Conservation (phyloP, 352 stramenopile species). For the Phytophthora melonis region DNA sequence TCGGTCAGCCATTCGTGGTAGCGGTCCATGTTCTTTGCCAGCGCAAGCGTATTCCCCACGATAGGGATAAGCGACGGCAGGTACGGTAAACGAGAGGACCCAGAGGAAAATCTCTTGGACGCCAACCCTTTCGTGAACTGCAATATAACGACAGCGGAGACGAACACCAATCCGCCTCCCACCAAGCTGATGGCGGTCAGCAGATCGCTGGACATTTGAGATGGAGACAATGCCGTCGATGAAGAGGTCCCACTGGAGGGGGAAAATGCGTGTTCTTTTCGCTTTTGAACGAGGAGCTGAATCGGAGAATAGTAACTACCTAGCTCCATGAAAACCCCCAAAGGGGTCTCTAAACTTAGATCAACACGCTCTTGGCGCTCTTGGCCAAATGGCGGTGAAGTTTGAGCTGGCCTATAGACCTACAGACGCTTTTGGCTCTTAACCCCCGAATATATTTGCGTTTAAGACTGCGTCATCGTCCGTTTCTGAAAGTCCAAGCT, state of each 20-base stretch:
- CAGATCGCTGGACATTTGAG: neutral
- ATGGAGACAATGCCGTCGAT: neutral
- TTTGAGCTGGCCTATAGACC: too few species aligned
- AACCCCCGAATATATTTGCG: too few species aligned
- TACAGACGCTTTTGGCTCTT: too few species aligned
- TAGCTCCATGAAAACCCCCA: too few species aligned
- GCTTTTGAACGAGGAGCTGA: neutral
- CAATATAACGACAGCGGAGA: neutral
- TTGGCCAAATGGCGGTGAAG: too few species aligned
- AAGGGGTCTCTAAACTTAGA: too few species aligned
- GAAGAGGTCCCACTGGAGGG: too few species aligned
- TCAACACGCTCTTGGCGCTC: too few species aligned
- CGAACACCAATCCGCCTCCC: neutral
- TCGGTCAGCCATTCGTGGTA: conserved; percentile 7
- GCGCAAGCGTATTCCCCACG: conserved; percentile 46
- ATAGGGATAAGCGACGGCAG: conserved; percentile 51
- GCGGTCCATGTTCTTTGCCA: conserved; percentile 17
- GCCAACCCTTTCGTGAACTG: neutral
- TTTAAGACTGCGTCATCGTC: too few species aligned
- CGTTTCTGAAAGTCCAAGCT: too few species aligned
- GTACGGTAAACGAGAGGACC: conserved; percentile 42
- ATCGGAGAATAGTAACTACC: too few species aligned
- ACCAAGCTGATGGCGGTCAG: neutral
- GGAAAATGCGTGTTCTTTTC: too few species aligned
- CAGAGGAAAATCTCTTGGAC: neutral